These are phyloP conservation scores for Rhynchosporium graminicola DNA, from an alignment of 2,329 filamentous ascomycete species.

Conservation along the genomic window DNA sequence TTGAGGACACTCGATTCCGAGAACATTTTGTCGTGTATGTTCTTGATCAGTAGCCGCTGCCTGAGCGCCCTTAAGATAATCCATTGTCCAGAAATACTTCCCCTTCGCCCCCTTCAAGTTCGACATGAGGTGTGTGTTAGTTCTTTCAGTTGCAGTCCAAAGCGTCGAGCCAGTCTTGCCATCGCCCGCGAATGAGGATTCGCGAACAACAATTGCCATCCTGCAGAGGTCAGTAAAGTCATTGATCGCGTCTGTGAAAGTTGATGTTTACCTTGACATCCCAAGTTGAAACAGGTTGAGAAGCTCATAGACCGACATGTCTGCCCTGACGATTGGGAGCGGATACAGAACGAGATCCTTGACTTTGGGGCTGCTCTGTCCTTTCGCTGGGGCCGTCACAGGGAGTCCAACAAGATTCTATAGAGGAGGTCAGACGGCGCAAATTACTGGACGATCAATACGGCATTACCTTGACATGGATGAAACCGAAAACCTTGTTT, in stretches of 20 bases:
- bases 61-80: conserved; percentile 27
- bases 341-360: conserved; percentile 36
- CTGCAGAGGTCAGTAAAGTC: conserved; percentile 19
- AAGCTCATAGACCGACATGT: conserved; percentile 35
- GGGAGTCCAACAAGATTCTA: conserved; percentile 34
- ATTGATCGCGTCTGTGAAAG: neutral
- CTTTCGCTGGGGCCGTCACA: conserved; percentile 13
- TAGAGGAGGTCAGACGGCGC: neutral
- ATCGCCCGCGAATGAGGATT: conserved; percentile 6
- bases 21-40: conserved; percentile 14
- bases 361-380: conserved; percentile 25
- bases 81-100: conserved; percentile 23
- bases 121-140: conserved; percentile 15
- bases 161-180: conserved; percentile 10
- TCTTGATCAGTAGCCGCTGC: conserved; percentile 15
- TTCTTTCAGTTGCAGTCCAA: conserved; percentile 26
- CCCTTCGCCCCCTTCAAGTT: conserved; percentile 17
- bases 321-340: conserved; percentile 35
- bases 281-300: conserved; percentile 37
- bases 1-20: conserved; percentile 29
- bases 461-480: conserved; percentile 34
- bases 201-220: conserved; percentile 35
- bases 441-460: neutral
- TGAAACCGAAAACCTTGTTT: conserved; percentile 32
- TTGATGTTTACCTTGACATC: conserved; percentile 31